phyloP scores from a whole-genome alignment of 441 rosid species.

The Theobroma grandiflorum region DNA sequence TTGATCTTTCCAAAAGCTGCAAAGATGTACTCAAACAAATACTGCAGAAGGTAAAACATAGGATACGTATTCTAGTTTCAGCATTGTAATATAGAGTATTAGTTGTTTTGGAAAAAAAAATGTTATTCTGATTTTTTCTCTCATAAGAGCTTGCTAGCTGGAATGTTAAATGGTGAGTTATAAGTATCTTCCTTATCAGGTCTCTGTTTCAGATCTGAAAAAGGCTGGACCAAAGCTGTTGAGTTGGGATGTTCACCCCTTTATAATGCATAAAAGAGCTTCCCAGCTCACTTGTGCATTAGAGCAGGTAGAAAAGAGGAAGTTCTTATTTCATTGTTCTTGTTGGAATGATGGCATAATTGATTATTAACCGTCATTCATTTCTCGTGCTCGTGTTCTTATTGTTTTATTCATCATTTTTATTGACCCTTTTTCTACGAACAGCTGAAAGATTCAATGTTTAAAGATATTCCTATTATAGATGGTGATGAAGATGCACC shows the following conservation, averaged over 20 bases:
- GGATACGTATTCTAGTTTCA: background rate
- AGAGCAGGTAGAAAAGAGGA: constrained; percentile 40
- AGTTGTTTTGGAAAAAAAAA: background rate
- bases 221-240: constrained; percentile 39
- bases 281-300: constrained; percentile 49
- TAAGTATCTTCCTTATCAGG: constrained; percentile 37
- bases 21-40: constrained; percentile 51
- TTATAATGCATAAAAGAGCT: constrained; percentile 55
- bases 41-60: constrained; percentile 45
- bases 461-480: constrained; percentile 14
- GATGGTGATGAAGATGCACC: constrained; percentile 20
- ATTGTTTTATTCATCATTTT: constrained; percentile 7
- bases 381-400: background rate
- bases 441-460: constrained; percentile 57
- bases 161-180: background rate
- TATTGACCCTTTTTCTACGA: constrained; percentile 24
- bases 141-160: background rate
- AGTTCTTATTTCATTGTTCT: constrained; percentile 2
- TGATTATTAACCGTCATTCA: constrained; percentile 3
- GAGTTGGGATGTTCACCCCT: constrained; percentile 56
- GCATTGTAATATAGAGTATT: constrained; percentile 1
- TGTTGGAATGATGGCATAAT: background rate
- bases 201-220: constrained; percentile 38
- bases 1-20: constrained; percentile 50
- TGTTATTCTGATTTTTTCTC: background rate